A percentile compares a stretch with the other conserved stretches of the same genome.
These are phyloP conservation scores for Pythium monospermum DNA, from an alignment of 352 stramenopile species.

Conservation along the genomic window DNA sequence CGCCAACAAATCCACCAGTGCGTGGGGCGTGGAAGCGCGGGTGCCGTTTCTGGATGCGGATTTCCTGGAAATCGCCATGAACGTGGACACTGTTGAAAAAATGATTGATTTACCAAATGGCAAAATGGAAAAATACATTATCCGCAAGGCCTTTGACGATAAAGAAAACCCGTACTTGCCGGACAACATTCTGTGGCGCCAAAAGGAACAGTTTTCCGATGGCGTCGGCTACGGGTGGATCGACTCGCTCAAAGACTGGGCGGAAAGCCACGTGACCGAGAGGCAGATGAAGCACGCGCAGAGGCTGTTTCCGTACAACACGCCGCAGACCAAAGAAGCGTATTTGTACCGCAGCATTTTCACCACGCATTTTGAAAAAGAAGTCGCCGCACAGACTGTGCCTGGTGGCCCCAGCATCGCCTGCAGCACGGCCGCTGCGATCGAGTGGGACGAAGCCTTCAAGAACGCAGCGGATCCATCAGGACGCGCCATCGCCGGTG, in stretches of 20 bases:
- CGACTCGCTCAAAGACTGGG: conserved; percentile 94
- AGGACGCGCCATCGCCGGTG: conserved; percentile 91
- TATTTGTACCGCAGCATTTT: conserved; percentile 97
- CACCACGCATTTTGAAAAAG: conserved; percentile 96
- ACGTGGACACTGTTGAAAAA: conserved; percentile 96
- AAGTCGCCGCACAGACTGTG: conserved; percentile 95
- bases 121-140: conserved; percentile 98
- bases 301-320: conserved; percentile 98
- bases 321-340: conserved; percentile 97
- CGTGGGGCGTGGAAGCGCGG: conserved; percentile 96
- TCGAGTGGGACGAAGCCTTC: conserved; percentile 96
- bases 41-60: conserved; percentile 98
- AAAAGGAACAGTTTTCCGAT: conserved; percentile 99
- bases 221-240: conserved; percentile 99
- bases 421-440: conserved; percentile 96
- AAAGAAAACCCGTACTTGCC: conserved; percentile 97
- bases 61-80: conserved; percentile 98
- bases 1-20: conserved; percentile 98
- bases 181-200: conserved; percentile 97
- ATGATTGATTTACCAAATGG: conserved; percentile 92
- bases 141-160: conserved; percentile 98
- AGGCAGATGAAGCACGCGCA: conserved; percentile 93
- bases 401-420: conserved; percentile 97
- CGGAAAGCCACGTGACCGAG: conserved; percentile 93
- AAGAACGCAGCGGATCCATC: conserved; percentile 94